Evolutionary conservation across 345 rosid species (phyloP).

Genomic region (Kandelia obovata): DNA sequence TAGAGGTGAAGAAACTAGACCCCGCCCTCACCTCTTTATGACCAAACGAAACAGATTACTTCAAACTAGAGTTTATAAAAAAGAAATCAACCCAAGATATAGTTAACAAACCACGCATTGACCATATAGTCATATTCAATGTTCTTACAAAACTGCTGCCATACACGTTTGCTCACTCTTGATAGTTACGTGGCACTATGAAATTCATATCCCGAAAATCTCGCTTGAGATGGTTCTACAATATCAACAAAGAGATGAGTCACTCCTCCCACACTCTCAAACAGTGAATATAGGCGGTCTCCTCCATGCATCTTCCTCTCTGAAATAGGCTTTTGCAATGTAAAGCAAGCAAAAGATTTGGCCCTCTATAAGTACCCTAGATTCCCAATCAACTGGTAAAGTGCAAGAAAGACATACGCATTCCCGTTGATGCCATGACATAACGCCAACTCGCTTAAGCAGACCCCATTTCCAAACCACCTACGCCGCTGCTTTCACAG

Average conservation of each 20-base stretch:
- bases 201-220: conserved; percentile 62
- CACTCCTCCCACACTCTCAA: conserved; percentile 31
- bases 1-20: too few species aligned
- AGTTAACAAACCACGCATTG: too few species aligned
- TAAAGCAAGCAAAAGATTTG: conserved; percentile 68
- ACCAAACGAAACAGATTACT: too few species aligned
- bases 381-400: conserved; percentile 45
- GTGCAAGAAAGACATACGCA: conserved; percentile 49
- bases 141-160: too few species aligned
- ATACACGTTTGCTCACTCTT: too few species aligned
- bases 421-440: conserved; percentile 73
- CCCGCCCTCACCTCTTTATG: too few species aligned
- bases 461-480: conserved; percentile 41
- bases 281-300: conserved; percentile 53
- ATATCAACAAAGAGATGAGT: neutral
- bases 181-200: neutral
- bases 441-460: neutral
- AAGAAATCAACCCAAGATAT: too few species aligned
- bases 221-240: conserved; percentile 40
- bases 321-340: conserved; percentile 38
- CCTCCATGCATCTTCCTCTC: conserved; percentile 63
- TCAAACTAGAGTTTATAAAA: too few species aligned
- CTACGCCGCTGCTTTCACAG: conserved; percentile 51
- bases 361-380: conserved; percentile 42
- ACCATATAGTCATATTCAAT: too few species aligned